Percentiles rank a stretch among this genome's conserved stretches.
These are phyloP conservation scores for Boletus rubescentipes DNA, from an alignment of 768 basidiomycete genomes.

Conservation along the genomic window DNA sequence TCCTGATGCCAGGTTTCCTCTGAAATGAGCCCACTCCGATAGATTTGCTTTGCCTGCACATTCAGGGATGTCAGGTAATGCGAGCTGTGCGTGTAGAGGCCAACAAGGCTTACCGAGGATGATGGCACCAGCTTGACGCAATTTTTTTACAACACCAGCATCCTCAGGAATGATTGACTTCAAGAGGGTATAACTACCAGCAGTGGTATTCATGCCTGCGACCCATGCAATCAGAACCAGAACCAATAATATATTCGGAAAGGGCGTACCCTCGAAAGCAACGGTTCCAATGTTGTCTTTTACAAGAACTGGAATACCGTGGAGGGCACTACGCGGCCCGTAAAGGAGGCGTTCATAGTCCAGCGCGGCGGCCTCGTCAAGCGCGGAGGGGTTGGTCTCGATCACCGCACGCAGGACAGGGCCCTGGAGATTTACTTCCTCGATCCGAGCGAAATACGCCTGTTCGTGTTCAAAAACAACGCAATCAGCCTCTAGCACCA, in stretches of 20 bases:
- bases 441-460: slow-evolving; percentile 44
- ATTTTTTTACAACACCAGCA: slow-evolving; percentile 32
- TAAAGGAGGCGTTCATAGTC: slow-evolving; percentile 32
- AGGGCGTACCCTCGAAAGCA: slow-evolving; percentile 22
- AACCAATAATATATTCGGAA: no score
- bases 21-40: slow-evolving; percentile 31
- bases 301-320: slow-evolving; percentile 40
- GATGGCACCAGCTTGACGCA: slow-evolving; percentile 36
- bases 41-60: slow-evolving; percentile 48
- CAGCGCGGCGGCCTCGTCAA: slow-evolving; percentile 34
- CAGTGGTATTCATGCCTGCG: slow-evolving; percentile 42
- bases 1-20: slow-evolving; percentile 46
- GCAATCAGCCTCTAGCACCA: neutral
- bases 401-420: slow-evolving; percentile 40
- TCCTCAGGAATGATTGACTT: slow-evolving; percentile 35
- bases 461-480: slow-evolving; percentile 11
- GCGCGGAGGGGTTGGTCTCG: slow-evolving; percentile 39
- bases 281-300: slow-evolving; percentile 37
- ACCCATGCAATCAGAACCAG: neutral
- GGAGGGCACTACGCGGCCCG: slow-evolving; percentile 33
- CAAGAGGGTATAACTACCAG: slow-evolving; percentile 39
- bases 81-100: neutral
- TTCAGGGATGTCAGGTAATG: neutral
- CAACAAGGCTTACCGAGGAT: slow-evolving; percentile 27
- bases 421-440: slow-evolving; percentile 42